These are phyloP conservation scores for Chalaropsis ovoidea DNA, from an alignment of 2,329 filamentous ascomycete species.

Conservation along the genomic window DNA sequence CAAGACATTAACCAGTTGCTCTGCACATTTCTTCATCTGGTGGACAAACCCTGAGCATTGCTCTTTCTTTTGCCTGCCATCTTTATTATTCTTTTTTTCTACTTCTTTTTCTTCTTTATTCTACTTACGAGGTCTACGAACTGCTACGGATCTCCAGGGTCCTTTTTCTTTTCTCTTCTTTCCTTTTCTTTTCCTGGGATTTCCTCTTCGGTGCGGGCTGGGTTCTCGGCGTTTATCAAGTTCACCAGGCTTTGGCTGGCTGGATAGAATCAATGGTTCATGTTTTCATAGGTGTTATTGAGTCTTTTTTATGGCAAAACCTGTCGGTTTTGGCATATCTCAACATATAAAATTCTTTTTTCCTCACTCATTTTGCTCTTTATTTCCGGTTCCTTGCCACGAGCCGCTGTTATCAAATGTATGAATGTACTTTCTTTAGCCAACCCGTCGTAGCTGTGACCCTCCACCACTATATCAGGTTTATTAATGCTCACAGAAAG, in stretches of 20 bases:
- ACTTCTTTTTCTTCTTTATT: slow-evolving; percentile 27
- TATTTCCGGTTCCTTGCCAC: not conserved
- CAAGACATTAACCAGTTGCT: slow-evolving; percentile 7
- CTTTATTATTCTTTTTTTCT: slow-evolving; percentile 29
- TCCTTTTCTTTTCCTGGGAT: slow-evolving; percentile 28
- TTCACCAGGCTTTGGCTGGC: slow-evolving; percentile 17
- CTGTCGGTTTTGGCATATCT: not conserved
- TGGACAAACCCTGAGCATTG: slow-evolving; percentile 25
- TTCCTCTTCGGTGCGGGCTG: slow-evolving; percentile 20
- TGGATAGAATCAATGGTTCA: not conserved
- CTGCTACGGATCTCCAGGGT: slow-evolving; percentile 11
- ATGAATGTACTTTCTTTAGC: not conserved
- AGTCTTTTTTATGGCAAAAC: not conserved
- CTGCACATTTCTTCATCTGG: slow-evolving; percentile 6
- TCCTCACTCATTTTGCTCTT: not conserved
- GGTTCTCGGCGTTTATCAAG: slow-evolving; percentile 12
- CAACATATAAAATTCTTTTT: not conserved
- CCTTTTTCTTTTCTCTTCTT: slow-evolving; percentile 12
- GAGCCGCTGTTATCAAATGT: not conserved
- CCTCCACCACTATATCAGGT: not conserved
- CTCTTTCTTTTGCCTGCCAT: slow-evolving; percentile 29
- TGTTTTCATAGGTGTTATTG: slow-evolving; percentile 6
- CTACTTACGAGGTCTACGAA: slow-evolving; percentile 20
- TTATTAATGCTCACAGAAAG: not conserved
- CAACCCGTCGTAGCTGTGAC: not conserved